Base-by-base conservation (phyloP, 495 filamentous ascomycete genomes). In the Wilcoxina mikolae region DNA sequence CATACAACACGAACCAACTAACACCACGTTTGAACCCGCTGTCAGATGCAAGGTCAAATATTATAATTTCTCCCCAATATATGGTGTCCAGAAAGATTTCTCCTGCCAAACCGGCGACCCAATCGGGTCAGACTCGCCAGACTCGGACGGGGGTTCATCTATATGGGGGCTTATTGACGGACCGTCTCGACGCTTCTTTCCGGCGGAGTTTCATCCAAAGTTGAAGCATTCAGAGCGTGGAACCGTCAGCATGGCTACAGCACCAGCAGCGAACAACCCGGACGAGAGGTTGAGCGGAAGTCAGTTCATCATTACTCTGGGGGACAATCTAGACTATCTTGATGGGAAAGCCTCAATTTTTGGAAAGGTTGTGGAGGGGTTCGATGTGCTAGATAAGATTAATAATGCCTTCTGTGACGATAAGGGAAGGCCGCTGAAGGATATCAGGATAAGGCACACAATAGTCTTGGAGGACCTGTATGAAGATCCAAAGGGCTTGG, bases 31-130 rank as follows among this genome's bases (percentile, higher is more conserved):
- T 29, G 12, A 18, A 26, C 53, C 39, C 45, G 28, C 28, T 51
- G 23, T 39, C 29, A 65, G 62, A 47, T 95, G 89, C 78, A 94
- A 94, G 67, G 72, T 86, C 69, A 95, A 94, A 73, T 95, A 95
- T 70, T 95, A 95, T 78, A 95, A 95, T 73, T 95, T 88, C 67
- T 81, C 87, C 26, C 89, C 89, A 31, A 70, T 95, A 52, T 81
- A 93, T 70, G 83, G 79, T 58, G 78, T 95, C 47, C 89, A 94
- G 66, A 85, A 85, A 61, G 79, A 85, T 67, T 94, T 94, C 71
- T 88, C 88, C 53, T 94, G 94, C 69, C 89, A 95, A 64, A 91
- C 89, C 52, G 89, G 89, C 60, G 89, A 95, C 67, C 89, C 89
- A 31, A 76, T 95, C 39, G 89, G 89, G 5, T 89, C 88, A 4